Evolutionary conservation across 495 filamentous ascomycete genomes (phyloP).

Genomic region (Trypethelium eluteriae): DNA sequence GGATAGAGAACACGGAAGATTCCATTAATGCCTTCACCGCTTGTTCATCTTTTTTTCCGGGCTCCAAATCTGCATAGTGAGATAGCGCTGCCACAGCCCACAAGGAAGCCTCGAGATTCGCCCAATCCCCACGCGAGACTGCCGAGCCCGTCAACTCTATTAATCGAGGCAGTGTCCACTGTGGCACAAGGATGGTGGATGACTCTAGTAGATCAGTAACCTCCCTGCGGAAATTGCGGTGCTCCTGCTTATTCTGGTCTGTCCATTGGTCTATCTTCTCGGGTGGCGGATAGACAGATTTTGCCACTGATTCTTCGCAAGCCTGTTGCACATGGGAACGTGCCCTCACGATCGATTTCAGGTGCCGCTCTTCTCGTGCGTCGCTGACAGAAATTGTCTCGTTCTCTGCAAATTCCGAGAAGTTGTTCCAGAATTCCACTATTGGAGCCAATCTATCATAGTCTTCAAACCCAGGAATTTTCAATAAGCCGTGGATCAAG

Average conservation of each 20-base stretch:
- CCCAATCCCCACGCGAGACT: constrained; percentile 56
- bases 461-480: constrained; percentile 52
- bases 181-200: constrained; percentile 10
- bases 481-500: background rate
- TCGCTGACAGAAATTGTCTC: constrained; percentile 23
- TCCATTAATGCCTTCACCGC: background rate
- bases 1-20: background rate
- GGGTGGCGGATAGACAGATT: constrained; percentile 34
- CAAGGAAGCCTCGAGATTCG: constrained; percentile 68
- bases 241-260: constrained; percentile 60
- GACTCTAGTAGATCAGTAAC: constrained; percentile 69
- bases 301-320: constrained; percentile 20
- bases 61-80: constrained; percentile 36
- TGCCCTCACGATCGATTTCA: too few species aligned
- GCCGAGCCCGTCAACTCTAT: constrained; percentile 54
- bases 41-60: background rate
- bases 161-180: constrained; percentile 61
- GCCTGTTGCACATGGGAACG: constrained; percentile 14
- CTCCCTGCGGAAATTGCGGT: constrained; percentile 71
- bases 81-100: constrained; percentile 72
- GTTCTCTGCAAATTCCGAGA: constrained; percentile 50
- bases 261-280: constrained; percentile 50
- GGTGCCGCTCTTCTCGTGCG: background rate
- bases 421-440: constrained; percentile 78
- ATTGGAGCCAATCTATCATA: constrained; percentile 68